A percentile compares a stretch with the other conserved stretches of the same genome.
These are phyloP conservation scores for Theileria orientalis DNA, from an alignment of 169 alveolate species.

Conservation along the genomic window DNA sequence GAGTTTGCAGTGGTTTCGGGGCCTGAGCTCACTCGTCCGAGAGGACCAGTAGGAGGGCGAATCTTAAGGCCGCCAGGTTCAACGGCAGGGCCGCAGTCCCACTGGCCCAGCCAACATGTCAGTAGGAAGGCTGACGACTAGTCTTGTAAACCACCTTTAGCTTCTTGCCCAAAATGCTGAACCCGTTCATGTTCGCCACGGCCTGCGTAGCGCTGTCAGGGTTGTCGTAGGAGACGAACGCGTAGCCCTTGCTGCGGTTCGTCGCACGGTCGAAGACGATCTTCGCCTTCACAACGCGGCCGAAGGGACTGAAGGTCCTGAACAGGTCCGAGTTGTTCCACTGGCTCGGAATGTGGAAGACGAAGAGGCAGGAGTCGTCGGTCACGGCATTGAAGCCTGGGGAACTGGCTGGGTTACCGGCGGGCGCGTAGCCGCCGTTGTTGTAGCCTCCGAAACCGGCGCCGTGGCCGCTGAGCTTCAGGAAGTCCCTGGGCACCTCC, in stretches of 20 bases:
- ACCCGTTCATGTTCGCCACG: constrained; percentile 86
- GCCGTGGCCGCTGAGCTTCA: constrained; percentile 36
- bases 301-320: constrained; percentile 81
- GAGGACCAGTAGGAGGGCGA: too few species aligned
- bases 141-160: constrained; percentile 83
- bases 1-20: too few species aligned
- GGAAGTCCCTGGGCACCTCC: constrained; percentile 88
- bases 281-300: constrained; percentile 85
- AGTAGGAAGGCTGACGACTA: neutral
- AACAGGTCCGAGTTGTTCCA: constrained; percentile 88
- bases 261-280: constrained; percentile 86
- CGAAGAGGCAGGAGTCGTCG: constrained; percentile 67
- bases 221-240: constrained; percentile 86
- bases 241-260: constrained; percentile 89
- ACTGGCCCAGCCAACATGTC: too few species aligned
- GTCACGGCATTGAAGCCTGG: constrained; percentile 84
- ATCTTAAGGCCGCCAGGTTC: too few species aligned
- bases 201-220: constrained; percentile 88
- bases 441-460: neutral
- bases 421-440: constrained; percentile 6
- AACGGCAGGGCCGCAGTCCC: too few species aligned
- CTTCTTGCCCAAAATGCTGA: constrained; percentile 79
- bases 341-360: constrained; percentile 90
- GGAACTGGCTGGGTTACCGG: constrained; percentile 77
- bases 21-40: too few species aligned